Evolutionary conservation across 768 basidiomycete genomes (phyloP).

Genomic region (Lactifluus hygrophoroides): DNA sequence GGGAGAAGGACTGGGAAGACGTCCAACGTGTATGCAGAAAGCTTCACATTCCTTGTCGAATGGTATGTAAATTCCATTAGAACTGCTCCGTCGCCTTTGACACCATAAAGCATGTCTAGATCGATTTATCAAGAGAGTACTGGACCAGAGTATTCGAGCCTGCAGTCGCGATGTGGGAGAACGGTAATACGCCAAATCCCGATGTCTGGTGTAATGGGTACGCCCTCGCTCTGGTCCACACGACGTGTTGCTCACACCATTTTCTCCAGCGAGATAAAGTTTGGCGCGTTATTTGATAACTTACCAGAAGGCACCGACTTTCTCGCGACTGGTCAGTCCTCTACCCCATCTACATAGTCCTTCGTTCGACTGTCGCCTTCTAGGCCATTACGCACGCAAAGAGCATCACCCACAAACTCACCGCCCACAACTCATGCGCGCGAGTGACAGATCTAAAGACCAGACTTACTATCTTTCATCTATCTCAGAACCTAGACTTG

Average conservation of each 20-base stretch:
- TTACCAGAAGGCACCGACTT: constrained; percentile 44
- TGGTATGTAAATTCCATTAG: constrained; percentile 39
- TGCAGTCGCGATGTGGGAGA: constrained; percentile 66
- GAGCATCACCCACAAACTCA: constrained; percentile 24
- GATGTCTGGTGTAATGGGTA: constrained; percentile 90
- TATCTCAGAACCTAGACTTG: constrained; percentile 56
- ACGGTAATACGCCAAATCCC: constrained; percentile 82
- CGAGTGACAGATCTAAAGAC: constrained; percentile 62
- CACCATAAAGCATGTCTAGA: constrained; percentile 31
- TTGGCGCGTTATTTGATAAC: constrained; percentile 68
- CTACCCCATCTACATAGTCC: background rate
- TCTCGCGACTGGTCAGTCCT: constrained; percentile 67
- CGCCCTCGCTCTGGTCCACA: constrained; percentile 7
- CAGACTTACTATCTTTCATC: constrained; percentile 89
- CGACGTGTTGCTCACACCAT: background rate
- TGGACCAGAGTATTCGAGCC: constrained; percentile 92
- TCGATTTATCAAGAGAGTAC: constrained; percentile 86
- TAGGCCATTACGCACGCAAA: constrained; percentile 87
- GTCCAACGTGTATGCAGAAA: constrained; percentile 71
- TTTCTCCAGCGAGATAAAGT: constrained; percentile 72
- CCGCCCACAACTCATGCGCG: constrained; percentile 33
- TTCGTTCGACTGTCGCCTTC: background rate
- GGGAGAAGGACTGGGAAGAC: constrained; percentile 93
- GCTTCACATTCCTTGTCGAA: constrained; percentile 61
- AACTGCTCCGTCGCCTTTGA: background rate